Evolutionary conservation across 768 basidiomycete species (phyloP).

Genomic region (Mrakia blollopis): DNA sequence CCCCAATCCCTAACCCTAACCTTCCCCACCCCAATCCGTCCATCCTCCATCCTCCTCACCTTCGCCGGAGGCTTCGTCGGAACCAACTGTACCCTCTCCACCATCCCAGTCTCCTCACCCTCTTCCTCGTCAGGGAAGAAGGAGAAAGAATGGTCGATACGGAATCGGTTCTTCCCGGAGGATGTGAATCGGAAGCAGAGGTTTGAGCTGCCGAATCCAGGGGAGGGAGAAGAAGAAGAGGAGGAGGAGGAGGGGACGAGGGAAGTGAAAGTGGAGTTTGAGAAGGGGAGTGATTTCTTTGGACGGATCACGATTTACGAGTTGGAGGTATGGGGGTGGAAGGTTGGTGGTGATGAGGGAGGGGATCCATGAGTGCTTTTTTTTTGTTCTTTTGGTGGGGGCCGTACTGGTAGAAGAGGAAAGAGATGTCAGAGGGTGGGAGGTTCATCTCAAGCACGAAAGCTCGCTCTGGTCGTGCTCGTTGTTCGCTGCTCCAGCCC

Average conservation of each 20-base stretch:
- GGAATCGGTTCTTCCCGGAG: slow-evolving; percentile 27
- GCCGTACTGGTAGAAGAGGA: no score
- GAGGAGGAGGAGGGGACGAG: slow-evolving; percentile 36
- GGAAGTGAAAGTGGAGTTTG: slow-evolving; percentile 26
- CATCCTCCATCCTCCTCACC: slow-evolving; percentile 18
- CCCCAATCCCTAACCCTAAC: slow-evolving; percentile 29
- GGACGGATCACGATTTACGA: slow-evolving; percentile 32
- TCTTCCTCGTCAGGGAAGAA: not conserved
- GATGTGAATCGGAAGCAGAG: slow-evolving; percentile 25
- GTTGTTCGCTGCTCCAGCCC: no score
- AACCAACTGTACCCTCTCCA: slow-evolving; percentile 29
- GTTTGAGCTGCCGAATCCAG: slow-evolving; percentile 9
- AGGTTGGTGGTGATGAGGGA: not conserved
- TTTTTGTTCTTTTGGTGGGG: no score
- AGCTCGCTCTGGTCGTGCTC: no score
- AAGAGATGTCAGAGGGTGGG: no score
- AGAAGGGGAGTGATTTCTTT: slow-evolving; percentile 33
- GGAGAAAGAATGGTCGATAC: not conserved
- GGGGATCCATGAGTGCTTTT: not conserved
- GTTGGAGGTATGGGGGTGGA: slow-evolving; percentile 19
- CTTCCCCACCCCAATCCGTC: slow-evolving; percentile 20
- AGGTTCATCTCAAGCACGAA: no score
- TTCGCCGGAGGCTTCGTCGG: slow-evolving; percentile 33
- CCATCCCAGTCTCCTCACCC: not conserved
- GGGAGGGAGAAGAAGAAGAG: slow-evolving; percentile 34